These are phyloP conservation scores for Acmispon strigosus DNA, from an alignment of 306 rosid genomes.

Conservation along the genomic window DNA sequence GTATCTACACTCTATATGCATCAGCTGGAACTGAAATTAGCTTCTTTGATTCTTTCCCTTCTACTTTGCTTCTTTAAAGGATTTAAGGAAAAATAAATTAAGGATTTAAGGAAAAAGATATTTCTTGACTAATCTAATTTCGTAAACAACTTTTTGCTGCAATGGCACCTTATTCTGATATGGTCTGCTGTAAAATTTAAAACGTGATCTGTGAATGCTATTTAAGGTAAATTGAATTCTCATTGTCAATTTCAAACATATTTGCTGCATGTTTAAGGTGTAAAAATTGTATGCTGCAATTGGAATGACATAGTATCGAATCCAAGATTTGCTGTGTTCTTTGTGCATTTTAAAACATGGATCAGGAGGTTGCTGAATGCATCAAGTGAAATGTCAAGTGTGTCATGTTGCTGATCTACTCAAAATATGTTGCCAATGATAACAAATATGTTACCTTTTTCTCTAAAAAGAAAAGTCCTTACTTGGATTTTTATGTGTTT, in stretches of 20 bases:
- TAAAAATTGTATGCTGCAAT: not conserved
- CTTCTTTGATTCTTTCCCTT: not conserved
- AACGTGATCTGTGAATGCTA: not conserved
- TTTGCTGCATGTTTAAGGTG: not conserved
- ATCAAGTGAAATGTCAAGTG: not conserved
- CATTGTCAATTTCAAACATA: not conserved
- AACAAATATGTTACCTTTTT: not conserved
- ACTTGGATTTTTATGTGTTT: not conserved
- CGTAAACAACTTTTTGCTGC: not conserved
- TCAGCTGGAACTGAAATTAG: not conserved
- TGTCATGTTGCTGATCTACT: not conserved
- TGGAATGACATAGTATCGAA: not conserved
- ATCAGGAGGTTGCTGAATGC: not conserved
- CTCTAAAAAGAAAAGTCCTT: not conserved
- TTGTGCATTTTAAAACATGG: slow-evolving; percentile 9
- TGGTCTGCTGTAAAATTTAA: not conserved
- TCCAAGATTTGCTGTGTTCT: not conserved
- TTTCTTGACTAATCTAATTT: not conserved
- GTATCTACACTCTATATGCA: not conserved
- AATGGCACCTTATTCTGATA: not conserved
- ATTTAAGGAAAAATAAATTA: not conserved
- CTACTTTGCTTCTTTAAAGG: not conserved
- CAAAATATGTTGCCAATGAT: not conserved
- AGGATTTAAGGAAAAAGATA: not conserved
- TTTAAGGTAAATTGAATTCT: not conserved